phyloP scores from a whole-genome alignment of 345 rosid species.

The Cardiospermum halicacabum region DNA sequence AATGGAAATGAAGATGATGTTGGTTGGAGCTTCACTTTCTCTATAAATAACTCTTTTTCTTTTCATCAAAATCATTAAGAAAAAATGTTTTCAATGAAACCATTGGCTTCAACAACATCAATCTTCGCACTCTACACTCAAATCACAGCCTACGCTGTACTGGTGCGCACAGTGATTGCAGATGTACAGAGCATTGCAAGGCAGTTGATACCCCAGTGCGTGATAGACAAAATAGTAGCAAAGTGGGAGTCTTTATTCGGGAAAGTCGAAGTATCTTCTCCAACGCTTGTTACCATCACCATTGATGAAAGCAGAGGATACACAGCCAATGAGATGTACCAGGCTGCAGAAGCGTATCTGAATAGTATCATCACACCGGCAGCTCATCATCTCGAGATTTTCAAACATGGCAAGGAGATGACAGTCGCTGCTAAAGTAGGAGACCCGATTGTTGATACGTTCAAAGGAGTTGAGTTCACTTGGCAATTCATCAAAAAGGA shows the following conservation, averaged over 20 bases:
- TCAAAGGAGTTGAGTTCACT: conserved; percentile 18
- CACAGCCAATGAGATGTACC: conserved; percentile 12
- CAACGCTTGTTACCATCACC: not conserved
- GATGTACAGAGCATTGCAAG: not conserved
- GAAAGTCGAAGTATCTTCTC: conserved; percentile 10
- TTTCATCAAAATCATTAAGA: too few species aligned
- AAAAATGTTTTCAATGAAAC: conserved; percentile 17
- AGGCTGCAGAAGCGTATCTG: conserved; percentile 11
- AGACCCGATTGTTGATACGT: conserved; percentile 16
- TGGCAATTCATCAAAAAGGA: conserved; percentile 21
- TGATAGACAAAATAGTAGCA: not conserved
- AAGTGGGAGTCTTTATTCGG: not conserved
- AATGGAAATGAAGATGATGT: too few species aligned
- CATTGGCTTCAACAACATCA: conserved; percentile 21
- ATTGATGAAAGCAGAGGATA: conserved; percentile 11
- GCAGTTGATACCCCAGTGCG: conserved; percentile 3
- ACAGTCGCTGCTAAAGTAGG: conserved; percentile 18
- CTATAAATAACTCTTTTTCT: too few species aligned
- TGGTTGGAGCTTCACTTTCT: too few species aligned
- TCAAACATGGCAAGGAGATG: conserved; percentile 6
- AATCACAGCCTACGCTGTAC: conserved; percentile 16
- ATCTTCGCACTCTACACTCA: conserved; percentile 18
- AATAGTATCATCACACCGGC: conserved; percentile 8
- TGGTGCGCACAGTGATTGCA: not conserved
- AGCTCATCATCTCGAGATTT: conserved; percentile 10